Conservation (phyloP, 1,139 yeast species). For the Debaryomyces robertsiae region DNA sequence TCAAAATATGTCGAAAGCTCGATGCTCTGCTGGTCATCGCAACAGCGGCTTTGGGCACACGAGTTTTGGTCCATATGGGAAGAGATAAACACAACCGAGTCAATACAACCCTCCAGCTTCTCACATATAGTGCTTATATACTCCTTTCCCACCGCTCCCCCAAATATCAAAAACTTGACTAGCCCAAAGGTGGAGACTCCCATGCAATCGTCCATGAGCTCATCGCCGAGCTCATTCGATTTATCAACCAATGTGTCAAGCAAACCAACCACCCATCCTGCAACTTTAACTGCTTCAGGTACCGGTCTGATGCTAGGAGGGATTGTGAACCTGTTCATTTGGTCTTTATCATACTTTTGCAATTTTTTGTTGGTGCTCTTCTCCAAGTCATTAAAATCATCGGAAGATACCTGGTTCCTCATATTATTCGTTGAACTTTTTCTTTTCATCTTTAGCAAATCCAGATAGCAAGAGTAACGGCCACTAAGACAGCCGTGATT, state of each 20-base stretch:
- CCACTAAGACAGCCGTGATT: constrained; percentile 1
- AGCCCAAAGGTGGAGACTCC: neutral
- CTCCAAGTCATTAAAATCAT: neutral
- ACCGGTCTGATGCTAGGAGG: neutral
- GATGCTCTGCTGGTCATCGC: constrained; percentile 19
- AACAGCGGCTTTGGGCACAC: constrained; percentile 7
- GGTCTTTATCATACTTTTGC: constrained; percentile 1
- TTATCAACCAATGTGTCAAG: neutral
- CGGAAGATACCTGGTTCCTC: neutral
- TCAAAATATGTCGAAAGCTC: constrained; percentile 29
- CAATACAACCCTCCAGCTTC: constrained; percentile 15
- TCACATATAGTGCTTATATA: constrained; percentile 18
- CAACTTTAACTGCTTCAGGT: constrained; percentile 1
- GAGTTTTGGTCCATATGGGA: constrained; percentile 14
- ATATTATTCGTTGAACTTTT: constrained; percentile 1
- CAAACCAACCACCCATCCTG: constrained; percentile 1
- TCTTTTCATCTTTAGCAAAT: neutral
- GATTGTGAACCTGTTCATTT: constrained; percentile 1
- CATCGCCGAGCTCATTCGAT: neutral
- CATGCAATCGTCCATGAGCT: neutral
- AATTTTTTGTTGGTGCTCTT: constrained; percentile 3
- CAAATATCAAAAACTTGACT: constrained; percentile 24
- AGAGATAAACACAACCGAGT: constrained; percentile 17
- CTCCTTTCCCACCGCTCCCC: constrained; percentile 36
- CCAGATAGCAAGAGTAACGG: neutral